These are phyloP conservation scores for Aspergillus heteromorphus DNA, from an alignment of 495 filamentous ascomycete genomes.

Conservation along the genomic window DNA sequence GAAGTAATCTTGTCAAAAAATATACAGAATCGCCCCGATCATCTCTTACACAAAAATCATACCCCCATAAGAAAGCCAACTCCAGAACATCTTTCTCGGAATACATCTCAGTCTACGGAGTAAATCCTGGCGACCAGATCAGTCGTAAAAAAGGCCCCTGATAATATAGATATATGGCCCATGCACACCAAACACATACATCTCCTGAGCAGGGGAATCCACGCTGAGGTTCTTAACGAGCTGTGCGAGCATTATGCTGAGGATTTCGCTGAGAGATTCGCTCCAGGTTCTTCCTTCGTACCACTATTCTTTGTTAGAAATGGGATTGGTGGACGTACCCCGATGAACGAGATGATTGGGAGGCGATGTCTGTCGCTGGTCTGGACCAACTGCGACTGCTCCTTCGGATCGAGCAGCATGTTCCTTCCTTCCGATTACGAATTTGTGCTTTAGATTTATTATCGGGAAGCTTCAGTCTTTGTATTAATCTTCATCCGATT, in stretches of 20 bases:
- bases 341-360: conserved; percentile 1
- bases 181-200: conserved; percentile 1
- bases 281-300: conserved; percentile 7
- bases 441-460: neutral
- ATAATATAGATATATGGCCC: neutral
- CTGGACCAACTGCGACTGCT: neutral
- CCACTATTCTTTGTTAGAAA: conserved; percentile 2
- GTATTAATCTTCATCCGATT: too few species aligned
- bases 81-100: neutral
- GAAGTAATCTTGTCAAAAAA: neutral
- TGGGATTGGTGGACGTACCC: conserved; percentile 1
- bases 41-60: neutral
- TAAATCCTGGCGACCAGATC: conserved; percentile 1
- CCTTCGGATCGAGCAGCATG: neutral
- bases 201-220: neutral
- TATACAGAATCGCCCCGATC: neutral
- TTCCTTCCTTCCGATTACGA: neutral
- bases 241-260: conserved; percentile 10
- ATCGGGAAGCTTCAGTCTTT: neutral
- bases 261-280: conserved; percentile 4
- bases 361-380: neutral
- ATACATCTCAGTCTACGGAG: neutral
- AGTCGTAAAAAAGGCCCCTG: neutral
- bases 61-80: neutral
- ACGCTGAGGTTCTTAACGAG: conserved; percentile 1